Conservation (phyloP, 495 filamentous ascomycete genomes). For the Xylaria scruposa region DNA sequence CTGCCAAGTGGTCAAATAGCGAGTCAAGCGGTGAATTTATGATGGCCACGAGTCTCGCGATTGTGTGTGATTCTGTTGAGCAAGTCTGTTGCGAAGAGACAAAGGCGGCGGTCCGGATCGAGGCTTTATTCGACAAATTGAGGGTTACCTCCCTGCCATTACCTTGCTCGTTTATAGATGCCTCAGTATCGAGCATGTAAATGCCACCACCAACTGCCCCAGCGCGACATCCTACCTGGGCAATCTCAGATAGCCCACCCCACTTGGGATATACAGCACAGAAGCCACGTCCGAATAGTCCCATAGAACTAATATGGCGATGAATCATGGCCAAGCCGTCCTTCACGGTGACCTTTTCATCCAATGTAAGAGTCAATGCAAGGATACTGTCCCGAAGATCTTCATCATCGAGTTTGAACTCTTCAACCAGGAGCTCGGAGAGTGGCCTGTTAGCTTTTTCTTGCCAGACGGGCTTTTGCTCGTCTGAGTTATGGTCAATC, state of each 20-base stretch:
- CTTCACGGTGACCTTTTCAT: conserved; percentile 58
- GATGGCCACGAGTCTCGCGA: conserved; percentile 63
- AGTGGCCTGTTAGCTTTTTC: conserved; percentile 58
- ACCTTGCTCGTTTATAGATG: conserved; percentile 25
- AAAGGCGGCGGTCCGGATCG: conserved; percentile 62
- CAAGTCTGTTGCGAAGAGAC: conserved; percentile 55
- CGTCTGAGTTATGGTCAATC: conserved; percentile 62
- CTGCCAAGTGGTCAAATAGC: conserved; percentile 73
- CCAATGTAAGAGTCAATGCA: conserved; percentile 78
- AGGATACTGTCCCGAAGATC: conserved; percentile 74
- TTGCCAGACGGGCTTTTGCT: conserved; percentile 60
- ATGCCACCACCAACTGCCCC: conserved; percentile 90
- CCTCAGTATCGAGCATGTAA: conserved; percentile 75
- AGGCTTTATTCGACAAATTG: conserved; percentile 65
- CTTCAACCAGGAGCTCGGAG: conserved; percentile 65
- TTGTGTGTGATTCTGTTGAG: conserved; percentile 30
- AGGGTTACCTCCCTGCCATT: conserved; percentile 49
- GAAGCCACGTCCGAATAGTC: conserved; percentile 85
- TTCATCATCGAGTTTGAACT: conserved; percentile 73
- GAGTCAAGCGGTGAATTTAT: conserved; percentile 69
- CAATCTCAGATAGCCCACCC: conserved; percentile 89
- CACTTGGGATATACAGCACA: conserved; percentile 87
- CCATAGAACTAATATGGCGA: conserved; percentile 85
- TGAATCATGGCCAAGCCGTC: conserved; percentile 75
- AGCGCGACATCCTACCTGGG: conserved; percentile 91